Evolutionary conservation across 2,329 filamentous ascomycete genomes (phyloP).

Genomic region (Sclerotinia minor): DNA sequence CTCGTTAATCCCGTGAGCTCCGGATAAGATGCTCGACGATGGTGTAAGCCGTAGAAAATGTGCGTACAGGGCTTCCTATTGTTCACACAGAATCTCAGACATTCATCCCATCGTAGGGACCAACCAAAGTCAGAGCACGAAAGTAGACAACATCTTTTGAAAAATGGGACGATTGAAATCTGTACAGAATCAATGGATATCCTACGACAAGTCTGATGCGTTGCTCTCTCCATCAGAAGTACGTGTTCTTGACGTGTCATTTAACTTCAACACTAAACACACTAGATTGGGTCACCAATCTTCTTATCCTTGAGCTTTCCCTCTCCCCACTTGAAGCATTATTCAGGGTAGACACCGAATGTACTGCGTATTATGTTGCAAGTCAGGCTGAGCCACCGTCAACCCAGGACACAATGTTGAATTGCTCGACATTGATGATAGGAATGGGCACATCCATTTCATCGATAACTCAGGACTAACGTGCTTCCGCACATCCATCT

Average conservation of each 20-base stretch:
- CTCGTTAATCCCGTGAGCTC: not conserved
- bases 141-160: not conserved
- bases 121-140: not conserved
- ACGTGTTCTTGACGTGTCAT: constrained; percentile 17
- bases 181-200: not conserved
- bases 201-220: not conserved
- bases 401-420: not conserved
- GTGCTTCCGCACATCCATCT: not conserved
- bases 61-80: not conserved
- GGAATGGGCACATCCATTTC: not conserved
- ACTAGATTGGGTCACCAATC: not conserved
- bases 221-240: not conserved
- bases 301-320: constrained; percentile 9
- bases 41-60: not conserved
- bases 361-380: not conserved
- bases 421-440: not conserved
- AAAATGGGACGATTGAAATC: not conserved
- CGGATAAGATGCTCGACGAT: not conserved
- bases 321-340: not conserved
- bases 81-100: not conserved
- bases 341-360: not conserved
- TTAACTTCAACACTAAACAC: not conserved
- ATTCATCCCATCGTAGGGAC: not conserved
- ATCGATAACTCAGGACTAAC: not conserved
- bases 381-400: not conserved